phyloP scores from a whole-genome alignment of 768 basidiomycete genomes.

The Amanita inopinata region DNA sequence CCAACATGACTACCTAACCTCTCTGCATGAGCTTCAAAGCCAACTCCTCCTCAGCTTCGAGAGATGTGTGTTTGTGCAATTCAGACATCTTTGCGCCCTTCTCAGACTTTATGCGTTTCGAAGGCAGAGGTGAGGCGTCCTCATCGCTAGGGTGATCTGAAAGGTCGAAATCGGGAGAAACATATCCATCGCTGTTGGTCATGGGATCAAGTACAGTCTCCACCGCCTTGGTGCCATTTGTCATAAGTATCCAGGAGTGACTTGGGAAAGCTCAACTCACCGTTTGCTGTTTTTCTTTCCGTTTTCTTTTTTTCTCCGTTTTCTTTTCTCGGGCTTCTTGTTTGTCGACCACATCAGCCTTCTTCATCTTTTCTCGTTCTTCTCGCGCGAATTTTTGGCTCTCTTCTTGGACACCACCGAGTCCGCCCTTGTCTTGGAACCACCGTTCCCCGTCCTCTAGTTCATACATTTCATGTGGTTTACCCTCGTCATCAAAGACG shows the following conservation, averaged over 20 bases:
- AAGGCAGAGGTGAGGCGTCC: slow-evolving; percentile 22
- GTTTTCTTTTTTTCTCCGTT: slow-evolving; percentile 84
- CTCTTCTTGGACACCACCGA: slow-evolving; percentile 54
- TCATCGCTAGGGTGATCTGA: slow-evolving; percentile 23
- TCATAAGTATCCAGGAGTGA: slow-evolving; percentile 1
- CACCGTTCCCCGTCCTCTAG: slow-evolving; percentile 67
- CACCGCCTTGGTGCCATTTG: slow-evolving; percentile 18
- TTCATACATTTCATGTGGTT: slow-evolving; percentile 75
- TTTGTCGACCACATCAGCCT: slow-evolving; percentile 68
- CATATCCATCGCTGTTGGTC: slow-evolving; percentile 50
- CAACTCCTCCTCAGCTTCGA: slow-evolving; percentile 13
- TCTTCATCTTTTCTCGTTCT: slow-evolving; percentile 64
- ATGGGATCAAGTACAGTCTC: slow-evolving; percentile 24
- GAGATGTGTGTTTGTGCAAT: slow-evolving; percentile 5
- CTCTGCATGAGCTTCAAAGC: slow-evolving; percentile 4
- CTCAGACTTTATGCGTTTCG: slow-evolving; percentile 16
- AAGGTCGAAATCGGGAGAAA: slow-evolving; percentile 61
- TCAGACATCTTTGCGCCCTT: too few species aligned
- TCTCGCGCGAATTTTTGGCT: slow-evolving; percentile 61
- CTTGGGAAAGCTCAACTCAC: slow-evolving; percentile 17
- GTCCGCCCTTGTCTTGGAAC: slow-evolving; percentile 52
- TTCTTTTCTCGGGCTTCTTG: slow-evolving; percentile 81
- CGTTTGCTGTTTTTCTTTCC: slow-evolving; percentile 66
- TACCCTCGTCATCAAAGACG: slow-evolving; percentile 85
- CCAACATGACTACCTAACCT: slow-evolving; percentile 1